Base-by-base conservation (phyloP, 148 eudicot species). In the Silene conica region DNA sequence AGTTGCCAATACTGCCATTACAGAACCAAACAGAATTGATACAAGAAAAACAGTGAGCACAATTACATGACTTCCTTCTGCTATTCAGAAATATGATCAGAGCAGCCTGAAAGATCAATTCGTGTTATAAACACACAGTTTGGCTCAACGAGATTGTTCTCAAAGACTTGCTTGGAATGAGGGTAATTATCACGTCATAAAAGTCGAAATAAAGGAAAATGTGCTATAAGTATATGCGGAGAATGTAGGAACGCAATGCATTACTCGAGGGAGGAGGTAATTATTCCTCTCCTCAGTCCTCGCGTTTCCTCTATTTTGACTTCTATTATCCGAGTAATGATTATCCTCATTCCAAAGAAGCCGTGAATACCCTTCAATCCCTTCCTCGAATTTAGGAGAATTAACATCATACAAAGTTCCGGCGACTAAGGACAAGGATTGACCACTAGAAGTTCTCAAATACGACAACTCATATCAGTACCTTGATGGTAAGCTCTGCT, bases 401-500 rank as follows among this genome's bases (percentile, higher is more conserved):
- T 41, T 21, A 74, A 31, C 34, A 31, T 31, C 34, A 31, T 31
- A 80, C 72, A 70, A 66, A 70, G 75, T 64, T 43, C 41, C 1
- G 22, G 58, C 20, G 45, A 72, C 23, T 19, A 50, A 67, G 70
- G 67, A 45, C 21, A 2, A 2, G 62, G 13, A 16, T 26, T 14
- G 69, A 3, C 65, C 10, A 71, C 50, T 21, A 50, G 22, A 65
- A 64, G 59, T 41, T 25, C 62, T 58, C n/a, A 8, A 34, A 66
- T 52, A 73, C 26, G 48, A 67, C 6, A 22, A 14, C 55, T 31
- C 43, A 71, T 66, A 67, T 87, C 79, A 89, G 57, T 79, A 85
- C n/a, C 55, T 85, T 86, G 58, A 92, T 86, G 14, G 97, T 92
- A 75, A 92, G 97, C 88, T 92, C 97, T 0, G 96, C 97, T 31